A percentile compares a stretch with the other conserved stretches of the same genome.
These are phyloP conservation scores for Naganishia albida DNA, from an alignment of 1,284 basidiomycete genomes.

Conservation along the genomic window DNA sequence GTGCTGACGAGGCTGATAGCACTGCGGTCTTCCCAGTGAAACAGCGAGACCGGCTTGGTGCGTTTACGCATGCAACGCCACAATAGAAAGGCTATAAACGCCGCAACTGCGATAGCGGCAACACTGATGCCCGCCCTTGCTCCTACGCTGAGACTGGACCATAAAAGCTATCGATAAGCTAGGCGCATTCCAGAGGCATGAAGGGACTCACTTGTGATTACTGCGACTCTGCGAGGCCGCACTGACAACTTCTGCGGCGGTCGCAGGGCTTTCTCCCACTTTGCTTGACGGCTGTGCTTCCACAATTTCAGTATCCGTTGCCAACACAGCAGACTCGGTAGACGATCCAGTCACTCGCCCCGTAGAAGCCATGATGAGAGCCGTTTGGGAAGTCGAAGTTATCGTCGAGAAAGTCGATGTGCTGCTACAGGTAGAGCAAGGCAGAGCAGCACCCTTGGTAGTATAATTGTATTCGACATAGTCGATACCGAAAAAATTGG, in stretches of 20 bases:
- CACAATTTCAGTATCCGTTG: too few relatives aligned
- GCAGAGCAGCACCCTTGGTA: not conserved
- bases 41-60: not conserved
- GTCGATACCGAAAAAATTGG: conserved; percentile 16
- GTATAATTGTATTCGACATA: conserved; percentile 19
- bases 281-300: too few relatives aligned
- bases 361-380: too few relatives aligned
- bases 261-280: not conserved
- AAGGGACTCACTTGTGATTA: conserved; percentile 1
- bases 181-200: too few relatives aligned
- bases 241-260: not conserved
- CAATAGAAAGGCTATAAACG: not conserved
- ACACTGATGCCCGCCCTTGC: conserved; percentile 1
- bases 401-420: not conserved
- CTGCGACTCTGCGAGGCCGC: not conserved
- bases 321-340: too few relatives aligned
- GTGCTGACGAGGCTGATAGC: conserved; percentile 9
- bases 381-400: too few relatives aligned
- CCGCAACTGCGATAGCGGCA: not conserved
- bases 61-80: conserved; percentile 14
- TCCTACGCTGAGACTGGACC: conserved; percentile 8
- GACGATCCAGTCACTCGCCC: too few relatives aligned
- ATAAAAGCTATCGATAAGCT: not conserved
- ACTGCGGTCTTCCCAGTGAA: conserved; percentile 13
- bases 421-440: conserved; percentile 5